Evolutionary conservation across 2,329 filamentous ascomycete species (phyloP).

Genomic region (Trichoderma sp.): DNA sequence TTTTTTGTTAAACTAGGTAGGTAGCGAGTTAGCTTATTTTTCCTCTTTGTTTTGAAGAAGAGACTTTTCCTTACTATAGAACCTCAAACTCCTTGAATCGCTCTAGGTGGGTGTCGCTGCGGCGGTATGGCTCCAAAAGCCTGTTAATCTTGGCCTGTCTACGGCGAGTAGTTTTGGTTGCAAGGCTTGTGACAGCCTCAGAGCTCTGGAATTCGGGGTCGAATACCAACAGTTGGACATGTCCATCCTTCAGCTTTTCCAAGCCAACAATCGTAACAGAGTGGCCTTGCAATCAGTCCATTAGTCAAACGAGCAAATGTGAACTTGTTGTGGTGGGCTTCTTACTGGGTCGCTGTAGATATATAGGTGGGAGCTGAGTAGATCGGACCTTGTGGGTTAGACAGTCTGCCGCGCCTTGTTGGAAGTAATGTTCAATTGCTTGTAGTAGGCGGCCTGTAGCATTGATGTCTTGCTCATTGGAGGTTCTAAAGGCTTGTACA

Average conservation of each 20-base stretch:
- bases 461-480: constrained; percentile 45
- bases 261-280: constrained; percentile 88
- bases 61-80: constrained; percentile 58
- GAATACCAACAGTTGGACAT: constrained; percentile 75
- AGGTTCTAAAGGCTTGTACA: constrained; percentile 60
- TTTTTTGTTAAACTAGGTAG: not conserved
- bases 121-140: constrained; percentile 71
- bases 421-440: constrained; percentile 75
- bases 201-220: constrained; percentile 81
- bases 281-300: constrained; percentile 59
- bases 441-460: constrained; percentile 60
- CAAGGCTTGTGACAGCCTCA: constrained; percentile 60
- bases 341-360: constrained; percentile 79
- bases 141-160: constrained; percentile 42
- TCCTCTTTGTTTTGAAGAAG: not conserved
- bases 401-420: constrained; percentile 46
- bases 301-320: constrained; percentile 8
- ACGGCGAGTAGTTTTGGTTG: constrained; percentile 49
- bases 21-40: not conserved
- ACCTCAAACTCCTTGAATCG: constrained; percentile 79
- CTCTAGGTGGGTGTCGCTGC: constrained; percentile 66
- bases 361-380: constrained; percentile 79
- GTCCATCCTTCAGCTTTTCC: constrained; percentile 67
- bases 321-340: not conserved
- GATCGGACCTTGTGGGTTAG: constrained; percentile 62